Evolutionary conservation across 1,139 yeast genomes (phyloP), one percentile per base, ranked within the genome.

Genomic region (Pichia sp.): DNA sequence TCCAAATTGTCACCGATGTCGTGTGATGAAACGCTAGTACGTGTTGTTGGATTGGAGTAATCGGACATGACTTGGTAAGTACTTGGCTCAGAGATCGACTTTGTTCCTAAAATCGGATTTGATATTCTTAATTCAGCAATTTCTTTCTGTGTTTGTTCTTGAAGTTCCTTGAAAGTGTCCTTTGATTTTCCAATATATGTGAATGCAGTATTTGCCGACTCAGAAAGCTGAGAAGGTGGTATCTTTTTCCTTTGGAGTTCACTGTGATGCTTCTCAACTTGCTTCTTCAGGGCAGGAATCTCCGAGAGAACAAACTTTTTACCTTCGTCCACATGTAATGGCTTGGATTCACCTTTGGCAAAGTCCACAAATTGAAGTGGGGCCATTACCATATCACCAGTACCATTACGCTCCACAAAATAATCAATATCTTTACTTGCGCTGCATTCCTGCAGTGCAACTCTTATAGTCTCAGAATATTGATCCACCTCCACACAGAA

Each of bases 401-500:
- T 82, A 5, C 80, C 82, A 46, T 69, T 67, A 25, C 63, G 62
- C 9, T 64, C 59, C 6, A 76, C 72, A 56, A 78, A 84, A 9
- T 62, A 59, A 30, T 66, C 67, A 18, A 83, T 63, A 50, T 86
- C 95, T 25, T 62, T 63, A 4, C 63, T 63, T 6, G 84, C 76
- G 21, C 76, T 79, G 43, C 88, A 77, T 38, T 72, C 69, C 39
- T 88, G 95, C 42, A 86, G 67, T 2, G 72, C 61, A 8, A 76
- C 60, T 38, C 96, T 69, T 14, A 87, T 72, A 40, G 67, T 65
- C 53, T 86, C 95, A 37, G 83, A 83, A 5, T 77, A 62, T 41
- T 77, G 83, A 52, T 85, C 95, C 48, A 80, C 82, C 34, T 76
- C 76, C 20, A 86, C 91, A 54, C 94, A 85, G 6, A 79, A 69